Evolutionary conservation across 2,329 filamentous ascomycete genomes (phyloP).

Genomic region (Stachybotrys chlorohalonatus): DNA sequence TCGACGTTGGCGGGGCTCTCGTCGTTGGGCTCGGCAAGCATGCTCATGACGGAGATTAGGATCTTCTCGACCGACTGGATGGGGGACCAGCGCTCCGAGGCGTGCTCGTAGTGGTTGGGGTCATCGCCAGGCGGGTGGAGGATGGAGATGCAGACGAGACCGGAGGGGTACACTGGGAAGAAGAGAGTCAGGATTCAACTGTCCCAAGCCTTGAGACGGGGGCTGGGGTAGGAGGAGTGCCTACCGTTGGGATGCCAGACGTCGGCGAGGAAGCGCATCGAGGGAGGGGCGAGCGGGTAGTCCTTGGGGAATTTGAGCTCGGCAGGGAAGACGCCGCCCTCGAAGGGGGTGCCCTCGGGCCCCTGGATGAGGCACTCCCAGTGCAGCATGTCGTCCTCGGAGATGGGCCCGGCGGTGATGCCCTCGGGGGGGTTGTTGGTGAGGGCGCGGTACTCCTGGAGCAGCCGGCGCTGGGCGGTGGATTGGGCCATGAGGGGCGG

Average conservation of each 20-base stretch:
- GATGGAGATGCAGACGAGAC: conserved; percentile 96
- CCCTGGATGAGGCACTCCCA: conserved; percentile 98
- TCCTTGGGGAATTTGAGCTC: conserved; percentile 93
- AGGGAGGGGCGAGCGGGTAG: conserved; percentile 91
- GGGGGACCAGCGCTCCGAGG: conserved; percentile 89
- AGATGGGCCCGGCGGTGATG: conserved; percentile 88
- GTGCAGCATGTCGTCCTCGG: conserved; percentile 87
- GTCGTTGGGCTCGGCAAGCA: conserved; percentile 94
- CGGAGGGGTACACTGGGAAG: conserved; percentile 71
- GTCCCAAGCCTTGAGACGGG: conserved; percentile 2
- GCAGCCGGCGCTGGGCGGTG: conserved; percentile 68
- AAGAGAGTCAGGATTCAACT: neutral
- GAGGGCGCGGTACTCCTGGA: conserved; percentile 91
- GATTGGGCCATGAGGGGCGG: conserved; percentile 41
- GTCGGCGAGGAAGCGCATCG: conserved; percentile 90
- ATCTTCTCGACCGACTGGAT: conserved; percentile 99
- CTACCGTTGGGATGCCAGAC: conserved; percentile 95
- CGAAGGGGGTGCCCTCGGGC: conserved; percentile 90
- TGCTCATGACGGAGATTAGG: conserved; percentile 92
- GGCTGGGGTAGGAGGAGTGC: conserved; percentile 8
- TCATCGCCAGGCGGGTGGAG: conserved; percentile 93
- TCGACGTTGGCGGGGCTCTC: conserved; percentile 95
- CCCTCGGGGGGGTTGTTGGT: conserved; percentile 95
- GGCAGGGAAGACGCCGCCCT: conserved; percentile 90
- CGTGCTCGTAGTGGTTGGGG: conserved; percentile 96